These are phyloP conservation scores for Penicillium thymicola DNA, from an alignment of 2,329 filamentous ascomycete genomes.

Conservation along the genomic window DNA sequence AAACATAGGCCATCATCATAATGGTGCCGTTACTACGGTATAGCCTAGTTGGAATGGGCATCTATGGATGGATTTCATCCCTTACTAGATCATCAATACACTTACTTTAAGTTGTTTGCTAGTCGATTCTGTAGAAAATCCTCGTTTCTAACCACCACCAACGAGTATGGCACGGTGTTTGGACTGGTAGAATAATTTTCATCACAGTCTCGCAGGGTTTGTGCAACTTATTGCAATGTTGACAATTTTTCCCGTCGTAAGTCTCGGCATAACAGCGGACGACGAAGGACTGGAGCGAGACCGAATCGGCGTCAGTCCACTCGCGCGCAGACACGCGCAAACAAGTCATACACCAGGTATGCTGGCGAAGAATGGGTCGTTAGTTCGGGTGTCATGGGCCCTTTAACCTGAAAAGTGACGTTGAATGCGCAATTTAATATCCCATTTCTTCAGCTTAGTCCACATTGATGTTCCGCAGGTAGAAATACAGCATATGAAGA, in stretches of 20 bases:
- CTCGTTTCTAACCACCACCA: too few relatives aligned
- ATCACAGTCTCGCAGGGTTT: too few relatives aligned
- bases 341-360: too few relatives aligned
- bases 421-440: background rate
- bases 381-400: background rate
- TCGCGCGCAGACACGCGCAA: too few relatives aligned
- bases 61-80: background rate
- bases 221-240: too few relatives aligned
- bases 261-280: too few relatives aligned
- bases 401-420: background rate
- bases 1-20: background rate
- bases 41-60: background rate
- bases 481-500: background rate
- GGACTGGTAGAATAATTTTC: background rate
- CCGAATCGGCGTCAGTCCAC: too few relatives aligned
- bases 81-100: background rate
- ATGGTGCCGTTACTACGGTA: background rate
- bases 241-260: too few relatives aligned
- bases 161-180: too few relatives aligned
- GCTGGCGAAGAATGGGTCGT: too few relatives aligned
- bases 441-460: background rate
- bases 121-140: background rate
- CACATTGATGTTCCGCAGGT: background rate
- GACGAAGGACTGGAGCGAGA: too few relatives aligned
- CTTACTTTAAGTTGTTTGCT: background rate